Percentiles rank a stretch among this genome's conserved stretches.
Evolutionary conservation across 495 filamentous ascomycete genomes (phyloP).

Genomic region (Extremus antarcticus): DNA sequence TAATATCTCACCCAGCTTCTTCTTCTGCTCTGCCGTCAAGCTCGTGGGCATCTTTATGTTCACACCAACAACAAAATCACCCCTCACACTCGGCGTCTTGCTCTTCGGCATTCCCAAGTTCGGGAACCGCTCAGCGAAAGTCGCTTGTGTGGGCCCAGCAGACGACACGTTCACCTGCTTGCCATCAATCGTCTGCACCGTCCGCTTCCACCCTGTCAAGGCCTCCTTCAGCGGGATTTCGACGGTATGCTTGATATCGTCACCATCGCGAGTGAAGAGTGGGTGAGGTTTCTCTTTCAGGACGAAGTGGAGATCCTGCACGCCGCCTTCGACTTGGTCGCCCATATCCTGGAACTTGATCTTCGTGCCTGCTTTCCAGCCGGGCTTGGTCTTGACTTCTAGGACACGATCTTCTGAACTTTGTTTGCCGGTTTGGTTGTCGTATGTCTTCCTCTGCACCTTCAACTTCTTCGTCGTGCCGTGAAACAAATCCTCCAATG

Average conservation of each 20-base stretch:
- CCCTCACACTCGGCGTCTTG: constrained; percentile 72
- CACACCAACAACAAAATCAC: constrained; percentile 79
- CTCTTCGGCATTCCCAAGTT: constrained; percentile 81
- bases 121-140: constrained; percentile 69
- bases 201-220: constrained; percentile 86
- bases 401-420: constrained; percentile 79
- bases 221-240: constrained; percentile 88
- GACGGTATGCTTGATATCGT: constrained; percentile 67
- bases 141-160: constrained; percentile 73
- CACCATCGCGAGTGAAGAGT: constrained; percentile 70
- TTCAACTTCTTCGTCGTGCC: constrained; percentile 92
- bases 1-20: constrained; percentile 65
- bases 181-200: constrained; percentile 85
- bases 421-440: constrained; percentile 64
- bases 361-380: constrained; percentile 90
- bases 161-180: constrained; percentile 67
- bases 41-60: constrained; percentile 81
- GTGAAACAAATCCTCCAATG: constrained; percentile 75
- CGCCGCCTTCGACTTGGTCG: constrained; percentile 93
- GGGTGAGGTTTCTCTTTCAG: constrained; percentile 86
- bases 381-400: constrained; percentile 88
- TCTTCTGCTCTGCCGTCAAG: constrained; percentile 66
- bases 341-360: constrained; percentile 95
- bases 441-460: constrained; percentile 92
- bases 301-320: constrained; percentile 90